phyloP scores from a whole-genome alignment of 1,284 basidiomycete genomes.

The Papiliotrema laurentii region DNA sequence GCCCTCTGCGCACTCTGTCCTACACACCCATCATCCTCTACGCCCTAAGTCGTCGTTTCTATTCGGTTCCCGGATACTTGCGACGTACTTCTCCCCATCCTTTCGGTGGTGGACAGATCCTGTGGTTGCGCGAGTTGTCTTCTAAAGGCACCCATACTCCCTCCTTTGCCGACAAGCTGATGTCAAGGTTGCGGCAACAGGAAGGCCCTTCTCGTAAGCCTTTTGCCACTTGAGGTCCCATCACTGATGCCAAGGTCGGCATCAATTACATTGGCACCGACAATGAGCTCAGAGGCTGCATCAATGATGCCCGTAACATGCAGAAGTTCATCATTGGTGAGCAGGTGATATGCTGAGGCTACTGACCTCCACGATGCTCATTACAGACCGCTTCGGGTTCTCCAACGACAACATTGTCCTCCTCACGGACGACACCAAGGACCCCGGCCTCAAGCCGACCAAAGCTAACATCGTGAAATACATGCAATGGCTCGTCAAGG shows the following conservation, averaged over 20 bases:
- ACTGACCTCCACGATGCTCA: neutral
- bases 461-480: constrained; percentile 75
- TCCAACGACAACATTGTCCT: constrained; percentile 74
- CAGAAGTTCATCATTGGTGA: constrained; percentile 64
- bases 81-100: too few relatives aligned
- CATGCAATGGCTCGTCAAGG: constrained; percentile 81
- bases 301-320: constrained; percentile 81
- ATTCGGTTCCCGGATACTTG: too few relatives aligned
- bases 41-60: too few relatives aligned
- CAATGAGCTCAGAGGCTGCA: constrained; percentile 59
- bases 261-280: constrained; percentile 43
- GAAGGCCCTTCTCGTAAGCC: constrained; percentile 59
- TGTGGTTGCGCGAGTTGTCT: too few relatives aligned
- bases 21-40: too few relatives aligned
- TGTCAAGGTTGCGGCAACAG: constrained; percentile 57
- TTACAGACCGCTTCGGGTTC: constrained; percentile 60
- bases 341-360: neutral
- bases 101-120: too few relatives aligned
- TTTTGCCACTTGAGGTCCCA: neutral
- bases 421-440: constrained; percentile 69
- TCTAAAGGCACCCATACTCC: too few relatives aligned
- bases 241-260: constrained; percentile 28
- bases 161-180: neutral
- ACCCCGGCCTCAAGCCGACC: constrained; percentile 66
- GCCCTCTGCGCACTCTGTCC: neutral